These are phyloP conservation scores for Candida adriatica DNA, from an alignment of 805 yeast genomes.

Conservation along the genomic window DNA sequence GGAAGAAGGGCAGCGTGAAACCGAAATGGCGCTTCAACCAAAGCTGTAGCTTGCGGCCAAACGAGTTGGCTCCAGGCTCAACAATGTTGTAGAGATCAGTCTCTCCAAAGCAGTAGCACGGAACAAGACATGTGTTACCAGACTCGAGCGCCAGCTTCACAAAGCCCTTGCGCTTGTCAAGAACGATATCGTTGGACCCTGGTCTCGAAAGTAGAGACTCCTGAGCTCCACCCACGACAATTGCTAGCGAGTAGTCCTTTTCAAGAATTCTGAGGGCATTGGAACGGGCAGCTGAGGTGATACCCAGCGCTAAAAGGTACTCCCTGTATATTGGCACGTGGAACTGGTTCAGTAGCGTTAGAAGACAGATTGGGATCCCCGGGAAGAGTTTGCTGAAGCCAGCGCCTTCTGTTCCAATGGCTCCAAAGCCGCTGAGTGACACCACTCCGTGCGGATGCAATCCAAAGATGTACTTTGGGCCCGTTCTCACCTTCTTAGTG, in stretches of 20 bases:
- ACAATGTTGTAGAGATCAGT: conserved; percentile 53
- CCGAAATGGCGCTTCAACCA: conserved; percentile 68
- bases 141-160: conserved; percentile 76
- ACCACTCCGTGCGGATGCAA: conserved; percentile 97
- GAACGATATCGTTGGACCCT: conserved; percentile 55
- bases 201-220: conserved; percentile 70
- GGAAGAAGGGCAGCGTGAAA: conserved; percentile 85
- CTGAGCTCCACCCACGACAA: conserved; percentile 95
- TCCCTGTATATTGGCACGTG: conserved; percentile 81
- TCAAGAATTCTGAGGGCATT: conserved; percentile 61
- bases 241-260: conserved; percentile 69
- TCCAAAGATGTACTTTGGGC: conserved; percentile 81
- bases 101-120: conserved; percentile 89
- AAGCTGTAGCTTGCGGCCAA: conserved; percentile 52
- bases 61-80: conserved; percentile 35
- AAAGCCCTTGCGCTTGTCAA: conserved; percentile 80
- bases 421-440: conserved; percentile 85
- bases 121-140: conserved; percentile 77
- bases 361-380: conserved; percentile 69
- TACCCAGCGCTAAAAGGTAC: conserved; percentile 72
- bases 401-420: conserved; percentile 76
- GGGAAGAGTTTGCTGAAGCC: conserved; percentile 66
- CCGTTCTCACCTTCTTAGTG: conserved; percentile 34
- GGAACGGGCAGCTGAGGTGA: conserved; percentile 72
- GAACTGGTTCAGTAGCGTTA: conserved; percentile 82